A percentile compares a stretch with the other conserved stretches of the same genome.
phyloP scores from a whole-genome alignment of 2,329 filamentous ascomycete species.

The Coniochaeta ligniaria region DNA sequence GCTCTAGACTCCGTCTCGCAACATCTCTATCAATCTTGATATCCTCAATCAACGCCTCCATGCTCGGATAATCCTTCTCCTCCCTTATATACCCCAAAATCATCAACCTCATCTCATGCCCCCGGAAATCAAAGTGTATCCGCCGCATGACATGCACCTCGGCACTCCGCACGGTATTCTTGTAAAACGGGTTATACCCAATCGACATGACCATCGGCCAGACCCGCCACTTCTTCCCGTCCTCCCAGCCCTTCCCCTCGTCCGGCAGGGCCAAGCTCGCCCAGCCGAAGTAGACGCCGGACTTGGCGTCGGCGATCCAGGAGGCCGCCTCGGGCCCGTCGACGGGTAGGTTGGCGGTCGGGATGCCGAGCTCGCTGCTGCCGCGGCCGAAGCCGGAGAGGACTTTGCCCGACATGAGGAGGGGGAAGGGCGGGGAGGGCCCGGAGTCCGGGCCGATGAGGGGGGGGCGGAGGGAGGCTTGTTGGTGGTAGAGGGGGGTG shows the following conservation, averaged over 20 bases:
- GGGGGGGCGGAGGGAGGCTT: constrained; percentile 44
- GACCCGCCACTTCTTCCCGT: constrained; percentile 31
- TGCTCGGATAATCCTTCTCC: constrained; percentile 79
- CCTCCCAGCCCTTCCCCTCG: constrained; percentile 9
- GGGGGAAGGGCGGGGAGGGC: constrained; percentile 72
- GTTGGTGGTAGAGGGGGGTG: neutral
- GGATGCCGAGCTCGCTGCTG: constrained; percentile 94
- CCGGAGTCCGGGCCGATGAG: constrained; percentile 69
- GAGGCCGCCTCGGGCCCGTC: constrained; percentile 46
- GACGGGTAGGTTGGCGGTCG: constrained; percentile 86
- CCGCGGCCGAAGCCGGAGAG: constrained; percentile 91
- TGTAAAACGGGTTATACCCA: constrained; percentile 97
- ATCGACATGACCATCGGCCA: constrained; percentile 91
- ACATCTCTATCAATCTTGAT: constrained; percentile 87
- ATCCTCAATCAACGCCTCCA: constrained; percentile 80
- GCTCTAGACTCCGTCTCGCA: constrained; percentile 61
- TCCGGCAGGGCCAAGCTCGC: constrained; percentile 58
- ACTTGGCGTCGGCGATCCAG: constrained; percentile 58
- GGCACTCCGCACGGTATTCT: constrained; percentile 78
- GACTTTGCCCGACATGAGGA: constrained; percentile 77
- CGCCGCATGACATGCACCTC: constrained; percentile 83
- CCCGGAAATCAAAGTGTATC: constrained; percentile 81
- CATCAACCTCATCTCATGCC: constrained; percentile 66
- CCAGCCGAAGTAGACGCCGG: constrained; percentile 92
- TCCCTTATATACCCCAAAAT: constrained; percentile 84